phyloP scores from a whole-genome alignment of 1,284 basidiomycete species.

The Hemileia vastatrix region DNA sequence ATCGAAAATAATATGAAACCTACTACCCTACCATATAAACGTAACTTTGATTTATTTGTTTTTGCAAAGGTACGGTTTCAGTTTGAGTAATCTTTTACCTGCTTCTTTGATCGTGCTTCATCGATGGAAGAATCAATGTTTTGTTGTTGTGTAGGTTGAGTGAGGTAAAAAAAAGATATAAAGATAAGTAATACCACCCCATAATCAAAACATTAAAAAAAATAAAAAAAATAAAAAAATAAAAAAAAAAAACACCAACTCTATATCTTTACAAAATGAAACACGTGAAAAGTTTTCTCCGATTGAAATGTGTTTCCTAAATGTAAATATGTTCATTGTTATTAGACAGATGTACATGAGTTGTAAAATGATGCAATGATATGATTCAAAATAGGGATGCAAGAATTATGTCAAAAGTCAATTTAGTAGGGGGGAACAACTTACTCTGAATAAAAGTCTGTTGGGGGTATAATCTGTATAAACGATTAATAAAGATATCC shows the following conservation, averaged over 20 bases:
- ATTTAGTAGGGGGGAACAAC: not conserved
- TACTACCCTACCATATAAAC: too few relatives aligned
- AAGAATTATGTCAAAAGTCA: not conserved
- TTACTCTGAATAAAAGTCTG: slow-evolving; percentile 16
- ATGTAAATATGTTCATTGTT: slow-evolving; percentile 12
- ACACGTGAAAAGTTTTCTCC: slow-evolving; percentile 43
- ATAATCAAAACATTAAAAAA: not conserved
- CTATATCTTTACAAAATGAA: slow-evolving; percentile 36
- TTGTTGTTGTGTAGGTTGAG: slow-evolving; percentile 50
- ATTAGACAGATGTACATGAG: not conserved
- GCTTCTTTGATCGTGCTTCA: slow-evolving; percentile 65
- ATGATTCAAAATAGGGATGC: not conserved
- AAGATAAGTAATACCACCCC: not conserved
- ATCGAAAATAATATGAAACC: too few relatives aligned
- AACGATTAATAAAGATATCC: not conserved
- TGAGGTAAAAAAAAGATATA: slow-evolving; percentile 28
- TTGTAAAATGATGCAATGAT: not conserved
- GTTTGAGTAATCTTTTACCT: slow-evolving; percentile 61
- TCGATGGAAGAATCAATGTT: slow-evolving; percentile 51
- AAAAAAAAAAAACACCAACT: slow-evolving; percentile 31
- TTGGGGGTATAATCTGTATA: slow-evolving; percentile 9
- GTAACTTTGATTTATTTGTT: too few relatives aligned
- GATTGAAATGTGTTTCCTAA: slow-evolving; percentile 23
- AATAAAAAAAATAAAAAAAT: not conserved
- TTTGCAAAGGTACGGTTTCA: slow-evolving; percentile 69